These are phyloP conservation scores for Lunasporangiospora selenospora DNA, from an alignment of 192 early-diverging fungal genomes.

Conservation along the genomic window DNA sequence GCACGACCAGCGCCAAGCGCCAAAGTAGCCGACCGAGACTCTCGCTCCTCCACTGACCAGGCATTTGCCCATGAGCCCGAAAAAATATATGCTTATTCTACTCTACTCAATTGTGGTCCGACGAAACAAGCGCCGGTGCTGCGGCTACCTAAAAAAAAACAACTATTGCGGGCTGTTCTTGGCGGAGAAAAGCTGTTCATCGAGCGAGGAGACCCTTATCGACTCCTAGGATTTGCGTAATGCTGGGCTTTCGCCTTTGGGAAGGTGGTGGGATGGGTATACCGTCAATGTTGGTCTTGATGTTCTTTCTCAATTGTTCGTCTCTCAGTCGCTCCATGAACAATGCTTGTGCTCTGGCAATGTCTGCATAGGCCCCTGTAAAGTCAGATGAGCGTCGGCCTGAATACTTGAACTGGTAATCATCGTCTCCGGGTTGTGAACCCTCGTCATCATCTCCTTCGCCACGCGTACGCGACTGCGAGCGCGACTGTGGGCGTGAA, in stretches of 20 bases:
- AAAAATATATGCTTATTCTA: background rate
- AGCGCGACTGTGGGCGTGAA: conserved; percentile 10
- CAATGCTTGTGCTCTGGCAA: conserved; percentile 4
- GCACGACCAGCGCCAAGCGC: too few species aligned
- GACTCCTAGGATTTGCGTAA: conserved; percentile 20
- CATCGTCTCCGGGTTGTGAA: conserved; percentile 11
- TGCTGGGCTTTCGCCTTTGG: conserved; percentile 7
- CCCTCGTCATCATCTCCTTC: background rate
- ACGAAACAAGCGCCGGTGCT: background rate
- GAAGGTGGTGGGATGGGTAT: conserved; percentile 7
- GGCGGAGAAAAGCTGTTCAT: background rate
- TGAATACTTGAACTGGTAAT: conserved; percentile 3
- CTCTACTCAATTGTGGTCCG: background rate
- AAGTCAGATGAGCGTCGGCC: conserved; percentile 5
- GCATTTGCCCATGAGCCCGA: background rate
- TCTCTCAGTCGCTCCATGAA: conserved; percentile 21
- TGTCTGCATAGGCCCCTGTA: conserved; percentile 12
- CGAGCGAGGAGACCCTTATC: conserved; percentile 28
- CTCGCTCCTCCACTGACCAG: background rate
- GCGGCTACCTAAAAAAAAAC: background rate
- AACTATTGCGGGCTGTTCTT: background rate
- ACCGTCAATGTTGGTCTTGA: conserved; percentile 15
- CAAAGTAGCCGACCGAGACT: background rate
- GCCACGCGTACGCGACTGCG: background rate
- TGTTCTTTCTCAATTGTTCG: conserved; percentile 11